These are phyloP conservation scores for Termitomyces heimii DNA, from an alignment of 768 basidiomycete species.

Conservation along the genomic window DNA sequence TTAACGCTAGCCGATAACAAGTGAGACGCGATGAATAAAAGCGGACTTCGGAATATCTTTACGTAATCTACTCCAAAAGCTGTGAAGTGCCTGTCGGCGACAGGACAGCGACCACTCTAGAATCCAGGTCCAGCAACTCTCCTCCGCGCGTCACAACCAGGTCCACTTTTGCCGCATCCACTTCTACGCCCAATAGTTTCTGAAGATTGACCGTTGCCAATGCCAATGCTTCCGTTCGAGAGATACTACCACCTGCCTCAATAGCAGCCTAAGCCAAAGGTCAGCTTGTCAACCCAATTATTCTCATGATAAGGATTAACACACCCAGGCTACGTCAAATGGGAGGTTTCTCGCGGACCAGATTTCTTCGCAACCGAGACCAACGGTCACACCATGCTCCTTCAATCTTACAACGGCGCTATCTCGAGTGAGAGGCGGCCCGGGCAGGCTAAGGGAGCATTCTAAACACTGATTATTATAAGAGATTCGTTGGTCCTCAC, in stretches of 20 bases:
- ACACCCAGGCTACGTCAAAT: constrained; percentile 80
- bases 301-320: constrained; percentile 17
- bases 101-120: constrained; percentile 48
- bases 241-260: constrained; percentile 33
- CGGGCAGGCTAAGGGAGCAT: constrained; percentile 42
- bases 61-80: constrained; percentile 5
- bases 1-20: neutral
- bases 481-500: constrained; percentile 28
- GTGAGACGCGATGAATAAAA: neutral
- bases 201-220: constrained; percentile 43
- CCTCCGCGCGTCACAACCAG: constrained; percentile 53
- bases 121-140: constrained; percentile 39
- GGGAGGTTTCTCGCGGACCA: constrained; percentile 74
- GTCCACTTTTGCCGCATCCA: constrained; percentile 34
- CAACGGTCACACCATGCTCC: constrained; percentile 66
- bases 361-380: constrained; percentile 53
- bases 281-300: neutral
- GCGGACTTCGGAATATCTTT: constrained; percentile 5
- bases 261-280: constrained; percentile 32
- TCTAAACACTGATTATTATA: neutral
- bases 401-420: constrained; percentile 55
- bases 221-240: constrained; percentile 36
- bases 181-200: constrained; percentile 30
- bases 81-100: constrained; percentile 28
- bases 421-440: constrained; percentile 60